Conservation (phyloP, 192 early-diverging fungal genomes). For the Gigaspora rosea region DNA sequence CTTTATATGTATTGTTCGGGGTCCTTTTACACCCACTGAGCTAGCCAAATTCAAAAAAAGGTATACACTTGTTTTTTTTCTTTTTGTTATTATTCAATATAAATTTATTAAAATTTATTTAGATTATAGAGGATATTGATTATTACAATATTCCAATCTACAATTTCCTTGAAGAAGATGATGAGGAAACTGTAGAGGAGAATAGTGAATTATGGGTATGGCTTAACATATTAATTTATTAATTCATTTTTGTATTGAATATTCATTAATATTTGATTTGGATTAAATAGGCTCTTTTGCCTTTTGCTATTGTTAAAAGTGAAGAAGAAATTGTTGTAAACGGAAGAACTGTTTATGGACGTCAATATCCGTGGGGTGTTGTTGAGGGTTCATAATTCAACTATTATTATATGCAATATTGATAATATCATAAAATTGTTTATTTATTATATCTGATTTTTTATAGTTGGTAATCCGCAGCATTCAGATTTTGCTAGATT, state of each 20-base stretch:
- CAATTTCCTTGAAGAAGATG: constrained; percentile 98
- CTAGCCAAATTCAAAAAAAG: constrained; percentile 86
- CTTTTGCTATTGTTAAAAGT: constrained; percentile 95
- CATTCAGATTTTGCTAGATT: constrained; percentile 97
- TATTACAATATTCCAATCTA: constrained; percentile 96
- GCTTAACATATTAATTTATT: too few relatives aligned
- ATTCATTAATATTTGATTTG: too few relatives aligned
- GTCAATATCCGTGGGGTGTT: constrained; percentile 94
- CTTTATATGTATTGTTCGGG: too few relatives aligned
- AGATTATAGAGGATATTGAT: constrained; percentile 96
- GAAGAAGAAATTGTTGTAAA: constrained; percentile 85
- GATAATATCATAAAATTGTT: too few relatives aligned
- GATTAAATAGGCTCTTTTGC: constrained; percentile 61
- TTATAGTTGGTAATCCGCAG: constrained; percentile 87
- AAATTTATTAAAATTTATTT: too few relatives aligned
- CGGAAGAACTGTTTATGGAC: constrained; percentile 87
- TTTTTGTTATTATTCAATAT: too few relatives aligned
- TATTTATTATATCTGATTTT: neutral
- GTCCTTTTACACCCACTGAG: too few relatives aligned
- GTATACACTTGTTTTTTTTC: constrained; percentile 37
- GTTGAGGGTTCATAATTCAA: constrained; percentile 67
- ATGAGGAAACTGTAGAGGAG: constrained; percentile 98
- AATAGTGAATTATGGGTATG: constrained; percentile 86
- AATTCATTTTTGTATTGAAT: too few relatives aligned
- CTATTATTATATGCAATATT: neutral